Base-by-base conservation (phyloP, 306 rosid species). In the Vigna unguiculata region DNA sequence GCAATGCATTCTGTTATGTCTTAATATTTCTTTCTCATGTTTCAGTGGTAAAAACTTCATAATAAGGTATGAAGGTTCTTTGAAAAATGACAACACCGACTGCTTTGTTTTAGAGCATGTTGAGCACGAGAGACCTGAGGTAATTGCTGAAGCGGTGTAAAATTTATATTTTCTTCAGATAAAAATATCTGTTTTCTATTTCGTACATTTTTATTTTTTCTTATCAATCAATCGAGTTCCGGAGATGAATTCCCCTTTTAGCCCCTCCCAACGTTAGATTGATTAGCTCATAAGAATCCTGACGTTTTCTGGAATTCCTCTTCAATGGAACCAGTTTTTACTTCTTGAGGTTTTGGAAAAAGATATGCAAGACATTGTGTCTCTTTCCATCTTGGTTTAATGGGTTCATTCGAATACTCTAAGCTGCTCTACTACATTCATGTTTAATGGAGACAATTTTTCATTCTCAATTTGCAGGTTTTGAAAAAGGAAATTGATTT, bases 61-160 rank as follows among this genome's bases (percentile, higher is more conserved):
- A 69, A 91, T 91, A 64, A 91, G 86, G 67, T 85, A 80, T 49
- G 90, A 87, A 78, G 89, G 89, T 21, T 82, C 84, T 70, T 61
- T 87, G 65, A 85, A 78, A 76, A 78, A 76, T 67, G 90, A 82
- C 66, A 71, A 64, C 77, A 71, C 77, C 25, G 88, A 86, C 65
- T 91, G 93, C 76, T 88, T 88, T 82, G 96, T 88, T 72, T 83
- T 91, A 51, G 90, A 91, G 78, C 93, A 93, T 72, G 93, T 93
- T 67, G 92, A 88, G 66, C 98, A 93, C 74, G 98, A 91, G 54
- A 88, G 93, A 46, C 98, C 98, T 15, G 98, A 93, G 98, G 98
- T 93, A 88, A 79, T 55, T 57, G 48, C 17, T 58, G 38, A 49
- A 59, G 10, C 47, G 9, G 49, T 68, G 24, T 68, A n/a, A 28